These are phyloP conservation scores for Aspergillus homomorphus DNA, from an alignment of 495 filamentous ascomycete genomes.

Conservation along the genomic window DNA sequence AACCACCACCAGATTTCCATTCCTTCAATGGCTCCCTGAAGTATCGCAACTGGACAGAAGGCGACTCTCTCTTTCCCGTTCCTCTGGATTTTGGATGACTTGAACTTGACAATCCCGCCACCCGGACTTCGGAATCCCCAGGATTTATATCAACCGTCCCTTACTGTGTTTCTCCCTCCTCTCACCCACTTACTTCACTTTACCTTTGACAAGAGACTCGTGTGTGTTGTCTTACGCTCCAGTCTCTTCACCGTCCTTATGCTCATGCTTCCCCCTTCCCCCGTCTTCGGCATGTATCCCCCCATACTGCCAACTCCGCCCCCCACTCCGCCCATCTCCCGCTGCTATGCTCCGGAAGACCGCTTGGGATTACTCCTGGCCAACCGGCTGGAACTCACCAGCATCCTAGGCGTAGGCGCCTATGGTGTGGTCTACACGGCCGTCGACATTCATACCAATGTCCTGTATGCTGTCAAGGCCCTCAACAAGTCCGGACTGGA, in stretches of 20 bases:
- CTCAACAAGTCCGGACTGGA: constrained; percentile 91
- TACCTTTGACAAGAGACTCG: constrained; percentile 1
- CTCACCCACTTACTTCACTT: background rate
- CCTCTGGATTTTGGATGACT: constrained; percentile 9
- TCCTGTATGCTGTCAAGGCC: constrained; percentile 91
- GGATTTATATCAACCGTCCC: constrained; percentile 9
- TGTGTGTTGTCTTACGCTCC: constrained; percentile 3
- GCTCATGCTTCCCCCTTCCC: constrained; percentile 20
- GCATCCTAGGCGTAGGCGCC: constrained; percentile 87
- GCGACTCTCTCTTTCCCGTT: constrained; percentile 10
- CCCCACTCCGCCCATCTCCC: constrained; percentile 51
- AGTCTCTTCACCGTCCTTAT: constrained; percentile 1
- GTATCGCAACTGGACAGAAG: background rate
- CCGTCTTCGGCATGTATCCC: constrained; percentile 38
- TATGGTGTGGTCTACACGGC: constrained; percentile 97
- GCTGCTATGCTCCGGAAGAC: constrained; percentile 68
- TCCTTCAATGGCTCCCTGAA: constrained; percentile 28
- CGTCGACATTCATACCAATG: constrained; percentile 77
- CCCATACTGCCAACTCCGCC: constrained; percentile 62
- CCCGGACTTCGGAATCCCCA: constrained; percentile 13
- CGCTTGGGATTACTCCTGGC: constrained; percentile 82
- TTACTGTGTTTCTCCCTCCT: background rate
- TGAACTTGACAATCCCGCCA: constrained; percentile 9
- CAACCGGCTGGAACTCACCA: constrained; percentile 74
- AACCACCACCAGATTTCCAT: constrained; percentile 7